These are phyloP conservation scores for Orbilia blumenaviensis DNA, from an alignment of 2,329 filamentous ascomycete genomes.

Conservation along the genomic window DNA sequence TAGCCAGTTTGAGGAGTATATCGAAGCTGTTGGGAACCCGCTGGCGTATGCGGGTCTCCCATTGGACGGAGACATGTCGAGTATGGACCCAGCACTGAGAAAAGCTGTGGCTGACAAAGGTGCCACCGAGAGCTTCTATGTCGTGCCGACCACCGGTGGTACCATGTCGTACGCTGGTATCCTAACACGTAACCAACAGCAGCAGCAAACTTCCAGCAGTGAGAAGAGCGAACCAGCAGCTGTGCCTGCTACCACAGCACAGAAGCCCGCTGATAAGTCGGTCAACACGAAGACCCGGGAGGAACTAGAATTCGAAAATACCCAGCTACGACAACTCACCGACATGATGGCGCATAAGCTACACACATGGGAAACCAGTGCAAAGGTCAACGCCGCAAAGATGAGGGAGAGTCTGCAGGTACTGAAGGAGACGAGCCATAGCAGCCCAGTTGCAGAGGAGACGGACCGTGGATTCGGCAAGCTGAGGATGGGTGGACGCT, in stretches of 20 bases:
- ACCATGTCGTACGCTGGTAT: conserved; percentile 95
- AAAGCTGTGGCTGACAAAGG: conserved; percentile 55
- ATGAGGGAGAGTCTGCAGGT: conserved; percentile 79
- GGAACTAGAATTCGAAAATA: conserved; percentile 88
- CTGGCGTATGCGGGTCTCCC: conserved; percentile 93
- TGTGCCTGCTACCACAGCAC: conserved; percentile 49
- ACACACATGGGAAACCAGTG: conserved; percentile 91
- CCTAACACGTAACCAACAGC: conserved; percentile 67
- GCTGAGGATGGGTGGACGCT: conserved; percentile 55
- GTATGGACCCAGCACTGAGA: conserved; percentile 50
- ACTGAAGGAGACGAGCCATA: conserved; percentile 73
- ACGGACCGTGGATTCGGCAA: conserved; percentile 59
- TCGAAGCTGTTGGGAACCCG: conserved; percentile 77
- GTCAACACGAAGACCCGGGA: conserved; percentile 73
- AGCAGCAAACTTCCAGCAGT: not conserved
- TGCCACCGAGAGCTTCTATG: conserved; percentile 83
- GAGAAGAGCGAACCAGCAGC: conserved; percentile 45
- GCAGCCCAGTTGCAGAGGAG: conserved; percentile 62
- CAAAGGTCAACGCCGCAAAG: conserved; percentile 63
- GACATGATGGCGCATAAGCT: conserved; percentile 87
- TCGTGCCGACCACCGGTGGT: conserved; percentile 89
- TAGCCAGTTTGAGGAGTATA: conserved; percentile 85
- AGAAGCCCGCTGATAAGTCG: conserved; percentile 42
- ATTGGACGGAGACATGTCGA: conserved; percentile 62
- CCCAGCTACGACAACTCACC: conserved; percentile 81